Base-by-base conservation (phyloP, 495 filamentous ascomycete genomes). In the Podospora anserina region DNA sequence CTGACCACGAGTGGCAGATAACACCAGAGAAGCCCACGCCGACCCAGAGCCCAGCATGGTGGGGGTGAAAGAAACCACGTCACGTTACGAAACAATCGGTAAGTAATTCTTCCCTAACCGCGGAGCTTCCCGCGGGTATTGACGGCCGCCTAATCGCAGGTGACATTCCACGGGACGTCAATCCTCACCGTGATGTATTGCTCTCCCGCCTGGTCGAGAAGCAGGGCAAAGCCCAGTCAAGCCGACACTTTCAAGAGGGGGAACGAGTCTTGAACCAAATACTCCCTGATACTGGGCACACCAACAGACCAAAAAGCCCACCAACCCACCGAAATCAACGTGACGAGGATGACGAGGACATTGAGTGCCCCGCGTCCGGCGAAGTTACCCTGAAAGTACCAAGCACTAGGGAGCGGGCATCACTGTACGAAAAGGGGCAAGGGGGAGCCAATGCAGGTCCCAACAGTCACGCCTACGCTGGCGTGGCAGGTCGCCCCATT, bases 191-290 rank as follows among this genome's bases (percentile, higher is more conserved):
- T 16, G 74, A 75, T 59, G 63, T 70, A 4, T 27, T 66, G 15
- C 39, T 74, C 32, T 74, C 71, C 60, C 69, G 70, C 4, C 23
- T 70, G 18, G n/a, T 75, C 0, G 69, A 71, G 64, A 44, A 54
- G 27, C 73, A 69, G 49, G 69, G 68, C 56, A 64, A 23, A 20
- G 23, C 0, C 11, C 9, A 6, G 6, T 49, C 39, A 11, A 13
- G 15, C 5, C 39, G 15, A 16, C 39, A 16, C 9, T 11, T 11
- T 16, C 39, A 13, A 16, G 9, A 49, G 13, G 13, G 39, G 15
- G 9, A 13, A 49, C 39, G 5, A 13, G 39, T 11, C 15, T 49
- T 16, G 13, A 49, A 49, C 15, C 39, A 49, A 49, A 49, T 49
- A 2, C 15, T 49, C 39, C 39, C 39, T 11, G 15, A 16, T 3